Percentiles rank a stretch among this genome's conserved stretches.
Conservation (phyloP, 2,329 filamentous ascomycete species). For the Ceratocystis lukuohia region DNA sequence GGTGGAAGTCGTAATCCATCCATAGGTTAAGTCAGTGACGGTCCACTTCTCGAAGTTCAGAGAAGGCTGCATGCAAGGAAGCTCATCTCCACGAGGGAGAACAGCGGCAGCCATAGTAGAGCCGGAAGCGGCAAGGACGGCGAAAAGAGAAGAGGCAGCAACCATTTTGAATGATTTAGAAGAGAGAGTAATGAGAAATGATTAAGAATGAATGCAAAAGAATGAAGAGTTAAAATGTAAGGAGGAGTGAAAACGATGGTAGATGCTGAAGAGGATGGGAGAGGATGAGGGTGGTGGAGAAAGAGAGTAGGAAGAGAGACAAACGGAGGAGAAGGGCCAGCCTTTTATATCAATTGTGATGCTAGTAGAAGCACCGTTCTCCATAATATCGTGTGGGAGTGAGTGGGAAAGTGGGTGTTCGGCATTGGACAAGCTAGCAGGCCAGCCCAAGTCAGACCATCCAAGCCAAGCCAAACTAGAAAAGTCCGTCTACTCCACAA, state of each 20-base stretch:
- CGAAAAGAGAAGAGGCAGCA: constrained; percentile 6
- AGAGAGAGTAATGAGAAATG: background rate
- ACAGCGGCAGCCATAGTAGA: constrained; percentile 12
- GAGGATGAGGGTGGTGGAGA: constrained; percentile 12
- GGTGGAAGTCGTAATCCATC: constrained; percentile 36
- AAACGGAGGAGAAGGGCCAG: background rate
- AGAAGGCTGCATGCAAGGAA: constrained; percentile 22
- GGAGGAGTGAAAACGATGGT: background rate
- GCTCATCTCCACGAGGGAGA: background rate
- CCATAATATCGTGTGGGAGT: background rate
- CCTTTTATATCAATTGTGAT: constrained; percentile 9
- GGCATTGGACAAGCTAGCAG: background rate
- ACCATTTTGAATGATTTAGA: constrained; percentile 15
- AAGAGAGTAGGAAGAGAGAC: constrained; percentile 8
- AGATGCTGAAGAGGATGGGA: background rate
- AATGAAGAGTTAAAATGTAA: background rate
- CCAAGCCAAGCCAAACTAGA: no score
- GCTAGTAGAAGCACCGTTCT: background rate
- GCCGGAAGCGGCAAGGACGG: constrained; percentile 14
- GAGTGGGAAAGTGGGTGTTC: background rate
- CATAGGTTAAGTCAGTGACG: constrained; percentile 34
- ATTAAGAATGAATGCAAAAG: background rate
- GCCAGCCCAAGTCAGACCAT: no score
- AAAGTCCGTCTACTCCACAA: no score
- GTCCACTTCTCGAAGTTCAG: constrained; percentile 27